Evolutionary conservation across 345 rosid species (phyloP), one percentile per base, ranked within the genome.

Genomic region (Eucalyptus decipiens): DNA sequence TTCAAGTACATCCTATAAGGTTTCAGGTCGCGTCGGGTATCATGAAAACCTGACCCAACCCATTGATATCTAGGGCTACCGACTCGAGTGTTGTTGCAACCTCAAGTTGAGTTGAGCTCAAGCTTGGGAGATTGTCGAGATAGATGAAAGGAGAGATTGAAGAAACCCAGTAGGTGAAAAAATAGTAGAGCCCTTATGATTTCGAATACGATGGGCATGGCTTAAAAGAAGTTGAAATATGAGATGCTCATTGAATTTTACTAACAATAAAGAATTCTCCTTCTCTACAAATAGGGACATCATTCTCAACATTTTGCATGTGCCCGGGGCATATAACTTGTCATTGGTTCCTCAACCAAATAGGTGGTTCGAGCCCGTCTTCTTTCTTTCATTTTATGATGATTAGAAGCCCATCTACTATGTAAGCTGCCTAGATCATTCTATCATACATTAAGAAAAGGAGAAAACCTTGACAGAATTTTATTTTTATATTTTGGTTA

Each of bases 11-110:
- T 10, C 10, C 2, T 52, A 0, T 52, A 52, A 52, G 24, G 24
- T 52, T 52, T 19, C 5, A 21, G 1, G 11, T 52, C 2, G 0
- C 5, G 5, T 4, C 0, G 1, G 1, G 4, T 52, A 8, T 52
- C 11, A 52, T 52, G 26, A 52, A 52, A 21, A 52, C 24, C 26
- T 2, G 0, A 21, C 58, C 58, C 26, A 0, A 52, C 58, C 58
- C 58, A 52, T 52, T 52, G 26, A 52, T 23, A 40, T 26, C 4
- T 2, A 3, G 5, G 40, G 47, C 85, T 37, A 42, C 85, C 47
- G 0, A 40, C 85, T 76, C 30, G 4, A 69, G 43, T 37, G 43
- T 34, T 18, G 80, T 69, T 34, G 80, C 43, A 34, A 69, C 13
- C 80, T 56, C 69, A 13, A 60, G 17, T 13, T 65, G 76, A n/a